Percentiles rank a stretch among this genome's conserved stretches.
These are phyloP conservation scores for Lumnitzera racemosa DNA, from an alignment of 345 rosid genomes.

Conservation along the genomic window DNA sequence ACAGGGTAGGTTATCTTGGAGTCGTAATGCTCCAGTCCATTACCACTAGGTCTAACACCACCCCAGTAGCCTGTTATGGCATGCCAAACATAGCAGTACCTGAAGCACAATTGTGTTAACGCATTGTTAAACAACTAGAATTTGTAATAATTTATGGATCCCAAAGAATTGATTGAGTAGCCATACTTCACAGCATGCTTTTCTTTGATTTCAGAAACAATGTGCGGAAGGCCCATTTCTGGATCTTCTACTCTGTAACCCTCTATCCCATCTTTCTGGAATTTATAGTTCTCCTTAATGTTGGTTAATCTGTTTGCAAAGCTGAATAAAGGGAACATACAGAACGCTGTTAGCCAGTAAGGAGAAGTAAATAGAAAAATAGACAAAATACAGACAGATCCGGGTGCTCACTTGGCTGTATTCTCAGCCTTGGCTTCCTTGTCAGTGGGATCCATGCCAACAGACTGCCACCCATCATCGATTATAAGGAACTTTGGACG, in stretches of 20 bases:
- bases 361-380: not conserved
- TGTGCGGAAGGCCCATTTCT: constrained; percentile 44
- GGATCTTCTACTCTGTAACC: constrained; percentile 54
- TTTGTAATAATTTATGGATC: not conserved
- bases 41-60: constrained; percentile 39
- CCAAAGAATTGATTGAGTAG: constrained; percentile 2
- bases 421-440: constrained; percentile 41
- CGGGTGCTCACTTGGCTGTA: constrained; percentile 44
- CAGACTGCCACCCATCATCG: constrained; percentile 72
- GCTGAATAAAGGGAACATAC: constrained; percentile 23
- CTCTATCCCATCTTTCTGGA: constrained; percentile 53
- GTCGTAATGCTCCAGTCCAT: constrained; percentile 51
- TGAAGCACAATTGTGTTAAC: constrained; percentile 3
- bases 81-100: constrained; percentile 58
- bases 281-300: constrained; percentile 59
- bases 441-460: constrained; percentile 50
- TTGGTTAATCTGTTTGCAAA: constrained; percentile 52
- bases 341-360: not conserved
- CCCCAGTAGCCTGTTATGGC: constrained; percentile 77
- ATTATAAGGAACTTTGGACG: constrained; percentile 58
- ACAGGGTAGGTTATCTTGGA: constrained; percentile 44
- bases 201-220: constrained; percentile 47
- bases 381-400: not conserved
- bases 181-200: constrained; percentile 44
- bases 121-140: not conserved